Conservation (phyloP, 306 rosid genomes). For the Sphenostylis stenocarpa region DNA sequence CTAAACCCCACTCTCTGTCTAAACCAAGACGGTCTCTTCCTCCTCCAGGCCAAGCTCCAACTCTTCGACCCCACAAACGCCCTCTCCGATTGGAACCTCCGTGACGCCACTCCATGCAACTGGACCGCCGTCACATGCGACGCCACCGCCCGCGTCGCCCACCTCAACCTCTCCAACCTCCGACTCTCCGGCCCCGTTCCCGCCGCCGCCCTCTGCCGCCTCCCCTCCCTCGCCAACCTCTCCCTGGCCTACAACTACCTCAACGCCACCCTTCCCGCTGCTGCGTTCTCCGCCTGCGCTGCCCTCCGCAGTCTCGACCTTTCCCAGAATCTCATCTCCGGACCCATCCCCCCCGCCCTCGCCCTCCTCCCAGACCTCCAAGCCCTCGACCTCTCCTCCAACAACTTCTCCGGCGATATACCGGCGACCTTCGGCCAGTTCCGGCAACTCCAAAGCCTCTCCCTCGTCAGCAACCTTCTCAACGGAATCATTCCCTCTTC, state of each 20-base stretch:
- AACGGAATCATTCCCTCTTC: conserved; percentile 50
- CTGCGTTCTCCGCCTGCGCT: conserved; percentile 35
- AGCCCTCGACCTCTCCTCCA: conserved; percentile 52
- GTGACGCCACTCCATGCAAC: conserved; percentile 58
- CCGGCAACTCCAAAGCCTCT: conserved; percentile 41
- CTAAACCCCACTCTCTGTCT: conserved; percentile 37
- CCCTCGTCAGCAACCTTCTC: conserved; percentile 44
- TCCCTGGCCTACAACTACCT: conserved; percentile 45
- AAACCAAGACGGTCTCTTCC: conserved; percentile 72
- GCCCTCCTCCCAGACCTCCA: conserved; percentile 45
- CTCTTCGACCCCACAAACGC: conserved; percentile 44
- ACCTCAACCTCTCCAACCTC: conserved; percentile 19
- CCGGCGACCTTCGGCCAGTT: conserved; percentile 51
- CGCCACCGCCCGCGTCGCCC: conserved; percentile 33
- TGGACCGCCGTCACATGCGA: conserved; percentile 59
- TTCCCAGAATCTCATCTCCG: conserved; percentile 53
- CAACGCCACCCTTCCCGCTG: conserved; percentile 34
- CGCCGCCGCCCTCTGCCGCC: conserved; percentile 48
- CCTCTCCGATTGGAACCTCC: conserved; percentile 57
- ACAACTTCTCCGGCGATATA: conserved; percentile 65
- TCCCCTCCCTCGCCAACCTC: conserved; percentile 57
- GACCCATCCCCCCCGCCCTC: conserved; percentile 48
- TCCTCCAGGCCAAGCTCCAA: conserved; percentile 45
- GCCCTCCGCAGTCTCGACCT: conserved; percentile 50
- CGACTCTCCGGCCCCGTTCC: conserved; percentile 59